These are phyloP conservation scores for Aspergillus flavus DNA, from an alignment of 2,329 filamentous ascomycete genomes.

Conservation along the genomic window DNA sequence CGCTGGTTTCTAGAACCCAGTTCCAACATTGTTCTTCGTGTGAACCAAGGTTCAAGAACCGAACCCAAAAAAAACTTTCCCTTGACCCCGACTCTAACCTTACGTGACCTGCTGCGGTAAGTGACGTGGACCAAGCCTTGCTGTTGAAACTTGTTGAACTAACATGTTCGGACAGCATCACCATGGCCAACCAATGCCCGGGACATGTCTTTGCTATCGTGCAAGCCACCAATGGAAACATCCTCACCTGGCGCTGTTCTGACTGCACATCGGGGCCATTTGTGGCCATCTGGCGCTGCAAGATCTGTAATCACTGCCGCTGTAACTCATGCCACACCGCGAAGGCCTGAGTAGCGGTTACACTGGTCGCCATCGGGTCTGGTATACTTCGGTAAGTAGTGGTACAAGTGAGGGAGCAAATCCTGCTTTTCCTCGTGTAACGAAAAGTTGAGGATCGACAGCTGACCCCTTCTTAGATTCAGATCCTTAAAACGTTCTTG, in stretches of 20 bases:
- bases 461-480: conserved; percentile 3
- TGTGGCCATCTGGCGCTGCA: conserved; percentile 47
- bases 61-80: conserved; percentile 8
- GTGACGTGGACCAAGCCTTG: conserved; percentile 1
- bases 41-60: conserved; percentile 7
- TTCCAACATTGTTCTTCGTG: background rate
- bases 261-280: conserved; percentile 46
- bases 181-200: conserved; percentile 45
- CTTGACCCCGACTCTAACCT: background rate
- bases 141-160: background rate
- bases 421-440: conserved; percentile 5
- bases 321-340: conserved; percentile 44
- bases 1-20: conserved; percentile 7
- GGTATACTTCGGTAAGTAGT: conserved; percentile 2
- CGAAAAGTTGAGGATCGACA: background rate
- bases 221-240: conserved; percentile 46
- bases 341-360: conserved; percentile 31
- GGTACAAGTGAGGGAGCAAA: background rate
- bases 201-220: conserved; percentile 43
- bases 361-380: conserved; percentile 8
- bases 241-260: conserved; percentile 47
- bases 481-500: background rate
- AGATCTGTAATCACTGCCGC: conserved; percentile 45
- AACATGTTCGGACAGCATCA: conserved; percentile 14
- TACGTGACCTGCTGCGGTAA: conserved; percentile 2